Evolutionary conservation across 371 early-diverging fungal species (phyloP), one percentile per base, ranked within the genome.

Genomic region (Mucor indicus): DNA sequence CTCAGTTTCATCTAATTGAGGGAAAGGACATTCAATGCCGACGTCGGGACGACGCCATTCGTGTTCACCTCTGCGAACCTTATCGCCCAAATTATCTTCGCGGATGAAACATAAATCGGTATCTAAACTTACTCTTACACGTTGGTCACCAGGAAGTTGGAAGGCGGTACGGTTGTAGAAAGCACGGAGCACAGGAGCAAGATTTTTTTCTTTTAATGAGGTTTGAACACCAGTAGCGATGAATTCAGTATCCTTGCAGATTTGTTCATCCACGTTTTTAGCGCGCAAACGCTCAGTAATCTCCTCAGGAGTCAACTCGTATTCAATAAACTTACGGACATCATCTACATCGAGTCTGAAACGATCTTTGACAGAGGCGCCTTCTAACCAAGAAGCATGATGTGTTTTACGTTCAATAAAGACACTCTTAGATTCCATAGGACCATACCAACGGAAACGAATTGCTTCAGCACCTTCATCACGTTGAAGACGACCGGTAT

Each of bases 401-500:
- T 99, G 99, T 1, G 95, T 97, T 75, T 99, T 99, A 50, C 98
- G 88, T 77, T 99, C 99, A 36, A 99, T 85, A 78, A 95, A 99
- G 22, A 98, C 89, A 15, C 38, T 53, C 5, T 53, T 48, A 48
- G 67, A 62, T 12, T 62, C 54, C 62, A 79, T 76, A 38, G 86
- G 82, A 30, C 92, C 93, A 63, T 98, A 98, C 92, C 92, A 76
- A 40, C 98, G 84, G 58, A 98, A 75, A 50, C 90, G 86, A 22
- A 93, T 84, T 12, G 91, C 90, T 50, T 95, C 86, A 22, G 97
- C 95, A 24, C 91, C 90, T 50, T 95, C 94, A 46, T 83, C 79
- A 69, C 93, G 92, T 60, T 93, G 91, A 11, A 96, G 64, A 42
- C 97, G 87, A 24, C 85, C 90, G 42, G 78, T 70, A n/a, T 57